Base-by-base conservation (phyloP, 371 early-diverging fungal genomes). In the Massospora cicadina region DNA sequence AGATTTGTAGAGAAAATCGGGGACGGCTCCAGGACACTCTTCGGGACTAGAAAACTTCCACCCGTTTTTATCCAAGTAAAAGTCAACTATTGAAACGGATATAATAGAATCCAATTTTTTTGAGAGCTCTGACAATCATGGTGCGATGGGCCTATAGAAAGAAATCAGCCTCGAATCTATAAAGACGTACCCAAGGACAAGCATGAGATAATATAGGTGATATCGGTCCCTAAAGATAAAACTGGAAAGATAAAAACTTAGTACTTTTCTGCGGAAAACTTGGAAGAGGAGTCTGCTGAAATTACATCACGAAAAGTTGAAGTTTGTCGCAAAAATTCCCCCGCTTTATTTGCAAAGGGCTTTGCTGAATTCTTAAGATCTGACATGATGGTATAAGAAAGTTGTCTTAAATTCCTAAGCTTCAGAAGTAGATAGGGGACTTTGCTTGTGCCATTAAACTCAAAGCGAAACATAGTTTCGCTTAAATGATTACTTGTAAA, bases 101-200 rank as follows among this genome's bases (percentile, higher is more conserved):
- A 96, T 91, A 55, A 87, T 62, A 33, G 78, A 72, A 58, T 91
- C 85, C 17, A 96, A 78, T 0, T 91, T 91, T 75, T 96, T 96
- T 56, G 93, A 72, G 12, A n/a, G 80, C 77, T 66, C 93, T 84
- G 2, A 91, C 91, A 43, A 93, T 81, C 61, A 87, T 72, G 0
- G 91, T 85, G 64, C 94, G 85, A 69, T 92, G 91, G 2, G 95
- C 95, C 93, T 92, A 93, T 33, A 92, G 94, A 75, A 92, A 89
- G 2, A 87, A 89, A 64, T 74, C 75, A 56, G 82, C 80, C 54
- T 87, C 77, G 59, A 85, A 87, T 27, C 87, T 76, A 65, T 87
- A 86, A 72, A 87, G 86, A 64, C 87, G 83, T 74, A 80, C 79
- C 93, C 93, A 93, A 32, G 93, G 96, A 74, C 94, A 89, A 2